Conservation (phyloP, 768 basidiomycete species). For the Tricholoma hemisulphureum region DNA sequence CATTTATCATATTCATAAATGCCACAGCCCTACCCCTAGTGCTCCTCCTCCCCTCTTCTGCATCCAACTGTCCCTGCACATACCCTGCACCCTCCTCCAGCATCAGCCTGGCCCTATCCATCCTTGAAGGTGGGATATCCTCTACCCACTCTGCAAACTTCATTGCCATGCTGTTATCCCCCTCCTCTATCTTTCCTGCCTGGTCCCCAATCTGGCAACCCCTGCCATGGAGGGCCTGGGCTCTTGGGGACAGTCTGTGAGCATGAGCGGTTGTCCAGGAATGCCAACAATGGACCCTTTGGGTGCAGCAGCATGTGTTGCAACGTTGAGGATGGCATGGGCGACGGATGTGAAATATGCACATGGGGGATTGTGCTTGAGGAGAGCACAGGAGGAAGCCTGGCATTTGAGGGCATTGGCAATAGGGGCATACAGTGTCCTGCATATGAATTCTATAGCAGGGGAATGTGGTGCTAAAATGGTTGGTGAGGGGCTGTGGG, state of each 20-base stretch:
- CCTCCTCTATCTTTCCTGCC: slow-evolving; percentile 47
- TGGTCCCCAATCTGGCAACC: slow-evolving; percentile 52
- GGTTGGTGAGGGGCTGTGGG: slow-evolving; percentile 36
- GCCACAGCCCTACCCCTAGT: slow-evolving; percentile 63
- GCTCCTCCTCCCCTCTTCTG: slow-evolving; percentile 44
- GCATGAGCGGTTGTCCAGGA: slow-evolving; percentile 52
- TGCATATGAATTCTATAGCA: slow-evolving; percentile 77
- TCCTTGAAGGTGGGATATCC: slow-evolving; percentile 38
- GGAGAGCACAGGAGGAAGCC: slow-evolving; percentile 51
- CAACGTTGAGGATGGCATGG: slow-evolving; percentile 67
- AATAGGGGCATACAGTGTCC: slow-evolving; percentile 81
- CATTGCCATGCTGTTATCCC: slow-evolving; percentile 57
- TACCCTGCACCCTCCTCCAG: slow-evolving; percentile 60
- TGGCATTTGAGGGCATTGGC: slow-evolving; percentile 63
- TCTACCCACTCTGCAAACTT: slow-evolving; percentile 33
- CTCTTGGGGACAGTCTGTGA: slow-evolving; percentile 58
- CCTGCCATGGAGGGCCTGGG: slow-evolving; percentile 72
- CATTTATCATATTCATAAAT: slow-evolving; percentile 78
- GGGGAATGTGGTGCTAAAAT: slow-evolving; percentile 50
- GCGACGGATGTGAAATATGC: slow-evolving; percentile 81
- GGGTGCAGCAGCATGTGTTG: slow-evolving; percentile 46
- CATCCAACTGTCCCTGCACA: slow-evolving; percentile 22
- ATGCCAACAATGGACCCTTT: slow-evolving; percentile 58
- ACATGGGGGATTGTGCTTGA: slow-evolving; percentile 61
- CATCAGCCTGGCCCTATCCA: slow-evolving; percentile 60